Evolutionary conservation across 176 grass and related monocot genomes (phyloP).

Genomic region (Carex parvula): DNA sequence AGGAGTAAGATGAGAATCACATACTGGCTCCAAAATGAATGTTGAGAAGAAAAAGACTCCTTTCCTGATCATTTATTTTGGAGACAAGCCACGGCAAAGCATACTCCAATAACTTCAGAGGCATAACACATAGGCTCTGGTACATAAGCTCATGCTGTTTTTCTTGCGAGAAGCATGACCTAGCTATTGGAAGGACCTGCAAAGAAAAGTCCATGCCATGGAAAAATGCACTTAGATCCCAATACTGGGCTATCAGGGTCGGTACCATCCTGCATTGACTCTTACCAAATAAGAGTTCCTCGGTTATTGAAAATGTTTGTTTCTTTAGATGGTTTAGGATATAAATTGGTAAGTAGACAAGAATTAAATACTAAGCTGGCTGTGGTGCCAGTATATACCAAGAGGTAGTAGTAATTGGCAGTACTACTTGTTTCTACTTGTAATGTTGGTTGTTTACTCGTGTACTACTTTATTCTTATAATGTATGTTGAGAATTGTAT

Average conservation of each 20-base stretch:
- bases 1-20: neutral
- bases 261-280: neutral
- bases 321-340: neutral
- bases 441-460: neutral
- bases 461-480: neutral
- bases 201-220: conserved; percentile 24
- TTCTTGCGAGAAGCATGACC: conserved; percentile 50
- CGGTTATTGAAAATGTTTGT: conserved; percentile 6
- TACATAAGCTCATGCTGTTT: conserved; percentile 74
- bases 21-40: conserved; percentile 60
- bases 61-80: conserved; percentile 55
- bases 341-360: neutral
- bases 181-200: conserved; percentile 82
- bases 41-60: conserved; percentile 69
- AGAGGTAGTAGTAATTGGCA: neutral
- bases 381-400: neutral
- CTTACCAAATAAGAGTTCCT: conserved; percentile 1
- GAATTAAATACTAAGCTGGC: neutral
- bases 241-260: conserved; percentile 22
- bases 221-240: conserved; percentile 11
- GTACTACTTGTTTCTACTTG: neutral
- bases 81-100: conserved; percentile 76
- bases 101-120: conserved; percentile 64
- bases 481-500: neutral
- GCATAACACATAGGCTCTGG: conserved; percentile 66